Evolutionary conservation across 1,139 yeast genomes (phyloP).

Genomic region (Hansenula sp.): DNA sequence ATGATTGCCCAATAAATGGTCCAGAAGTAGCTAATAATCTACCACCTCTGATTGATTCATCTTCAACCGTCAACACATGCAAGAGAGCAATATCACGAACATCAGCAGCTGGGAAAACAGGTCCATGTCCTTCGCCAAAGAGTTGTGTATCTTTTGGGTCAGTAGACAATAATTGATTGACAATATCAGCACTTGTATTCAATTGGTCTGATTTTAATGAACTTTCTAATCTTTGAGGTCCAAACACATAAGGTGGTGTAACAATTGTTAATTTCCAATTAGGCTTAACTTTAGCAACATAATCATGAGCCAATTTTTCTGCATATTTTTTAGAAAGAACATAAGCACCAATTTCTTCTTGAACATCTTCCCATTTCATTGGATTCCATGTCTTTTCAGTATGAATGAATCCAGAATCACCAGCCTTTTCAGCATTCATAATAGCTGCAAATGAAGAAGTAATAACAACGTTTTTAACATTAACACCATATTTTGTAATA

Average conservation of each 20-base stretch:
- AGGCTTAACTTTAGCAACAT: conserved; percentile 34
- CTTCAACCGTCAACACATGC: conserved; percentile 36
- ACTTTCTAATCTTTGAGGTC: conserved; percentile 39
- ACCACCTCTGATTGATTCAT: conserved; percentile 29
- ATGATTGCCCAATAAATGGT: conserved; percentile 17
- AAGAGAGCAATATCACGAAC: conserved; percentile 42
- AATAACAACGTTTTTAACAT: conserved; percentile 46
- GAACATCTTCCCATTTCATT: conserved; percentile 34
- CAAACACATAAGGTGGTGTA: conserved; percentile 47
- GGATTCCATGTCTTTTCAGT: conserved; percentile 41
- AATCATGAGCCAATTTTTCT: conserved; percentile 54
- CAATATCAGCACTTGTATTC: conserved; percentile 35
- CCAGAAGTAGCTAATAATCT: conserved; percentile 26
- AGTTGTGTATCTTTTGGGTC: conserved; percentile 22
- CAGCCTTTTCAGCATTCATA: conserved; percentile 36
- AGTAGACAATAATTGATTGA: conserved; percentile 22
- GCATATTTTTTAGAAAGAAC: conserved; percentile 49
- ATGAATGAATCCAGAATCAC: conserved; percentile 30
- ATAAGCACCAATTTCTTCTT: conserved; percentile 36
- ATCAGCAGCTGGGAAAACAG: conserved; percentile 29
- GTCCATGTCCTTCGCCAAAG: conserved; percentile 12
- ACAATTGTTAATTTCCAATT: conserved; percentile 41
- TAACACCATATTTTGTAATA: conserved; percentile 38
- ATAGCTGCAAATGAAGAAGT: conserved; percentile 57
- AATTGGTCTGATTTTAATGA: conserved; percentile 29